Evolutionary conservation across 371 early-diverging fungal genomes (phyloP).

Genomic region (Apophysomyces trapeziformis): DNA sequence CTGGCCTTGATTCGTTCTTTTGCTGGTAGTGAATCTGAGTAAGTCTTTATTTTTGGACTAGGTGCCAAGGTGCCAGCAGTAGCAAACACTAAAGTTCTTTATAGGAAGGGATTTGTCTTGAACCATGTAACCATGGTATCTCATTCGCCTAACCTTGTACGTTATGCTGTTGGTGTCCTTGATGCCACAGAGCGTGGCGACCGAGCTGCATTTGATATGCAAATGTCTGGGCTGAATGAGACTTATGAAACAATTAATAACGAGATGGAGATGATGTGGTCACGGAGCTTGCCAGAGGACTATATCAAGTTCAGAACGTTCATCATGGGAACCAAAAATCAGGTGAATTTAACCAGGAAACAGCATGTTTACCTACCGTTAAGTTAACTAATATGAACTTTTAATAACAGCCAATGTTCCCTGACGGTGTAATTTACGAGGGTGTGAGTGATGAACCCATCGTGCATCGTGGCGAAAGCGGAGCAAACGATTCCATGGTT

Average conservation of each 20-base stretch:
- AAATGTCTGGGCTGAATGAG: constrained; percentile 58
- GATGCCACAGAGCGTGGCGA: constrained; percentile 56
- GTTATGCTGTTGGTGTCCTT: constrained; percentile 61
- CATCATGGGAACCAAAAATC: constrained; percentile 88
- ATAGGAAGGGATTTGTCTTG: constrained; percentile 78
- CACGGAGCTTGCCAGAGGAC: constrained; percentile 67
- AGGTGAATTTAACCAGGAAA: constrained; percentile 34
- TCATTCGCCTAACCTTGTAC: constrained; percentile 72
- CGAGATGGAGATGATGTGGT: constrained; percentile 86
- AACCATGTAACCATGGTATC: constrained; percentile 89
- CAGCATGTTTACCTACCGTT: neutral
- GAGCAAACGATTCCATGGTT: constrained; percentile 88
- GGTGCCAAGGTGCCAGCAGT: constrained; percentile 66
- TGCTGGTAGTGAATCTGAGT: constrained; percentile 73
- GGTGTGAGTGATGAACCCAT: constrained; percentile 67
- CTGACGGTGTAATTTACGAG: constrained; percentile 85
- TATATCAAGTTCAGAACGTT: constrained; percentile 87
- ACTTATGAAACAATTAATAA: constrained; percentile 71
- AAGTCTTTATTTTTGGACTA: constrained; percentile 60
- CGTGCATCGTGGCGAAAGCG: constrained; percentile 82
- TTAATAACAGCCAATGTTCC: constrained; percentile 74
- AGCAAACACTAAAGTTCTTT: constrained; percentile 39
- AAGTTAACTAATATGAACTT: neutral
- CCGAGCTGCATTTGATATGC: constrained; percentile 64
- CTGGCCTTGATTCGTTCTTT: constrained; percentile 78